phyloP scores from a whole-genome alignment of 1,284 basidiomycete genomes.

The Trametes versicolor region DNA sequence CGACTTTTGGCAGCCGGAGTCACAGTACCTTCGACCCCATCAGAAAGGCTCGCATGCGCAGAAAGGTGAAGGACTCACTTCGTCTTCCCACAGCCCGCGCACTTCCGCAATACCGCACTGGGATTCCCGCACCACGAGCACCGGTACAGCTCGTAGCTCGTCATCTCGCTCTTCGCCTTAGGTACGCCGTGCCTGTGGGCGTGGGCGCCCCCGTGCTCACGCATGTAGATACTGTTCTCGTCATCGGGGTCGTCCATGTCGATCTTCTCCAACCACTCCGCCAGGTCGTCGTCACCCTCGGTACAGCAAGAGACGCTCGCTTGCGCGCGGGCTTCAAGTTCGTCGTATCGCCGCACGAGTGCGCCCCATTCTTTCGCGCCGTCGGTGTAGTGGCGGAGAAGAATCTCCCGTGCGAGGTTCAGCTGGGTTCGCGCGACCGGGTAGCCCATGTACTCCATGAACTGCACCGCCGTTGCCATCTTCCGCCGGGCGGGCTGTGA shows the following conservation, averaged over 20 bases:
- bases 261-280: slow-evolving; percentile 32
- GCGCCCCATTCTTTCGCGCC: slow-evolving; percentile 56
- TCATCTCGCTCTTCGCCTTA: slow-evolving; percentile 4
- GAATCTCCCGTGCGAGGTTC: slow-evolving; percentile 54
- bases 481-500: slow-evolving; percentile 51
- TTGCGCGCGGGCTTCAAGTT: slow-evolving; percentile 46
- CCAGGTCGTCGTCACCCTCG: slow-evolving; percentile 59
- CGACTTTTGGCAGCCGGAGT: slow-evolving; percentile 57
- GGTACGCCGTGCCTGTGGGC: background rate
- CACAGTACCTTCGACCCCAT: slow-evolving; percentile 55
- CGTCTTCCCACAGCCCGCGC: slow-evolving; percentile 45
- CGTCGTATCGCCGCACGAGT: slow-evolving; percentile 46
- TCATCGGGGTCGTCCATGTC: slow-evolving; percentile 34
- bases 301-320: slow-evolving; percentile 43
- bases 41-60: slow-evolving; percentile 2
- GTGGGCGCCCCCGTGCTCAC: slow-evolving; percentile 3
- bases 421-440: slow-evolving; percentile 56
- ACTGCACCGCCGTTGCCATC: slow-evolving; percentile 59
- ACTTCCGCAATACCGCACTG: slow-evolving; percentile 57
- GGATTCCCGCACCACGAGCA: slow-evolving; percentile 70
- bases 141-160: slow-evolving; percentile 49
- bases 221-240: slow-evolving; percentile 5
- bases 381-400: slow-evolving; percentile 51
- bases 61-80: slow-evolving; percentile 43
- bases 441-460: slow-evolving; percentile 53